Evolutionary conservation across 2,329 filamentous ascomycete genomes (phyloP).

Genomic region (Fusarium sp.): DNA sequence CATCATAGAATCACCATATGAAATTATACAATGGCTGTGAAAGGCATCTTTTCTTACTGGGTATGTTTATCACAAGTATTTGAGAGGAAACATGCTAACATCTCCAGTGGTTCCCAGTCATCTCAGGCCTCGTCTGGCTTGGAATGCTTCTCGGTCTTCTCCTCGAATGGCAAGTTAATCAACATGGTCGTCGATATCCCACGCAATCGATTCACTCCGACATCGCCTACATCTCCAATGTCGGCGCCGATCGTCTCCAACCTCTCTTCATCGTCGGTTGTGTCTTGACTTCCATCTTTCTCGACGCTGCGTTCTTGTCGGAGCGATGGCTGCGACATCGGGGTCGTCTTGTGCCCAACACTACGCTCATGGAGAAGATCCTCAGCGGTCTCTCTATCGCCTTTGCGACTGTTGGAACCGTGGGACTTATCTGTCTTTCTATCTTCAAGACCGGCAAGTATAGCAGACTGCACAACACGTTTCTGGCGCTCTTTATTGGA

Average conservation of each 20-base stretch:
- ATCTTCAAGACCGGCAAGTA: slow-evolving; percentile 87
- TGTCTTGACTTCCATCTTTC: slow-evolving; percentile 77
- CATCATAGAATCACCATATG: background rate
- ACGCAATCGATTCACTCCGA: slow-evolving; percentile 69
- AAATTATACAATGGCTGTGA: slow-evolving; percentile 46
- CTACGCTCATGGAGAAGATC: slow-evolving; percentile 67
- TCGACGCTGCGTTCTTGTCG: slow-evolving; percentile 82
- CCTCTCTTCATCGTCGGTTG: slow-evolving; percentile 83
- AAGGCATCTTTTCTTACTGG: slow-evolving; percentile 55
- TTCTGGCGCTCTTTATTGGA: slow-evolving; percentile 84
- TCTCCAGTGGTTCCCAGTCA: slow-evolving; percentile 70
- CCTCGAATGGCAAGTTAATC: slow-evolving; percentile 73
- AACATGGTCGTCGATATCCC: slow-evolving; percentile 65
- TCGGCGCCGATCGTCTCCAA: slow-evolving; percentile 72
- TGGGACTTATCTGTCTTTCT: slow-evolving; percentile 82
- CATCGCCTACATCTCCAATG: slow-evolving; percentile 80
- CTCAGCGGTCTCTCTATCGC: slow-evolving; percentile 71
- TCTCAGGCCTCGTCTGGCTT: slow-evolving; percentile 74
- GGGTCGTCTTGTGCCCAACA: slow-evolving; percentile 82
- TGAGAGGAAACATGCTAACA: slow-evolving; percentile 33
- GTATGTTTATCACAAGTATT: slow-evolving; percentile 41
- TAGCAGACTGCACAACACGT: slow-evolving; percentile 75
- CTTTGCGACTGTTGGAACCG: slow-evolving; percentile 79
- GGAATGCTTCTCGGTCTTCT: slow-evolving; percentile 77
- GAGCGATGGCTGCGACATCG: slow-evolving; percentile 89